phyloP scores from a whole-genome alignment of 208 protist genomes.

The Tritrichomonas foetus region DNA sequence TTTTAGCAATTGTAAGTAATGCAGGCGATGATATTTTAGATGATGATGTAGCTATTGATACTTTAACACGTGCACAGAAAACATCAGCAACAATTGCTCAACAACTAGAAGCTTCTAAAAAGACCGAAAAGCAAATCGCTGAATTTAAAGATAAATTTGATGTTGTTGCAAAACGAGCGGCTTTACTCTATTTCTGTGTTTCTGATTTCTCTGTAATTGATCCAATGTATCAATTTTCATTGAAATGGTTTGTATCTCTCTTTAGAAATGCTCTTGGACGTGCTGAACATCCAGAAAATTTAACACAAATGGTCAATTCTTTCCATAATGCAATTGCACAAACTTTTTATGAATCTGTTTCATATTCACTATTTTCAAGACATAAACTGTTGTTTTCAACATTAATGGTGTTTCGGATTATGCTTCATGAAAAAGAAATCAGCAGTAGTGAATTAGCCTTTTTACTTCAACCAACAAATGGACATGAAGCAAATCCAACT shows the following conservation, averaged over 20 bases:
- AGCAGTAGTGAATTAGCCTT: constrained; percentile 52
- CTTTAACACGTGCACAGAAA: constrained; percentile 72
- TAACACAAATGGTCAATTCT: background rate
- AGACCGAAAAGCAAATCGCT: constrained; percentile 81
- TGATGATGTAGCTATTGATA: constrained; percentile 88
- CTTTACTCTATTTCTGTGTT: constrained; percentile 82
- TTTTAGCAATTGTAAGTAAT: constrained; percentile 80
- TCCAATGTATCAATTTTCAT: constrained; percentile 59
- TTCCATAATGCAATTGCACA: constrained; percentile 78
- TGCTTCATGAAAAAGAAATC: constrained; percentile 56
- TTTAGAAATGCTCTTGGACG: background rate
- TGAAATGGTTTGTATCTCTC: constrained; percentile 1
- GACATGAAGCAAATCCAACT: background rate
- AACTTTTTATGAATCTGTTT: constrained; percentile 71
- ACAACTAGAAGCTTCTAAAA: constrained; percentile 73
- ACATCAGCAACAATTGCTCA: constrained; percentile 75
- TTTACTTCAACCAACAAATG: constrained; percentile 47
- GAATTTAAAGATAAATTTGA: constrained; percentile 76
- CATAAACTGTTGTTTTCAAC: constrained; percentile 98
- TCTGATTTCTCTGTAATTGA: constrained; percentile 63
- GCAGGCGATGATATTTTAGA: constrained; percentile 85
- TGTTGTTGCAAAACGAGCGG: constrained; percentile 75
- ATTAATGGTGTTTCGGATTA: constrained; percentile 72
- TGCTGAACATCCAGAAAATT: background rate
- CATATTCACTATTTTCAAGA: constrained; percentile 89